Base-by-base conservation (phyloP, 2,329 filamentous ascomycete species). In the Penicillium sp. region DNA sequence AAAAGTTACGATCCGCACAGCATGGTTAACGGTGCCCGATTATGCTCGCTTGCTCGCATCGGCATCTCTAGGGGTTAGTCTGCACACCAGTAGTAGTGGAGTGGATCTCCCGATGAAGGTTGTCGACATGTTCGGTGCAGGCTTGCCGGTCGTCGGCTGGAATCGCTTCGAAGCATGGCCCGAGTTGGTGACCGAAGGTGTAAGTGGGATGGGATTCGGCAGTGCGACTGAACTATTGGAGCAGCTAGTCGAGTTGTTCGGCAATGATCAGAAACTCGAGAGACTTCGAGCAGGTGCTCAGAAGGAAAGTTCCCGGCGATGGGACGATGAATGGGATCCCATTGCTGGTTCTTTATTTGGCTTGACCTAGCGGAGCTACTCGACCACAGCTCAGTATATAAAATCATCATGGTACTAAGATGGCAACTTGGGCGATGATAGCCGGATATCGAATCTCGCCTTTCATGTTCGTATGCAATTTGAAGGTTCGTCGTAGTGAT, bases 51-150 rank as follows among this genome's bases (percentile, higher is more conserved):
- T 99, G 3, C 84, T 99, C 24, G 89, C 88, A 9, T 87, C 87
- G 37, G 91, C 94, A 3, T 93, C 97, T 64, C 78, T 99, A 0
- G 94, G 94, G 8, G 84, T 99, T 20, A 96, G 90, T 50, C 78
- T 99, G 21, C 94, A 99, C 75, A 96, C 85, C 59, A 97, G 91
- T 12, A 95, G 89, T 60, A 96, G 91, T 2, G 94, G 94, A 1
- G 91, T 99, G 0, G 94, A 99, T 72, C 78, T 99, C 17, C 94
- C 94, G 0, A 99, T 99, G 94, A 99, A 99, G 75, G 91, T 99
- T 1, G 92, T 99, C 12, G 94, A 99, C 69, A 97, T 99, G 92
- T 97, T 99, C 69, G 94, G 94, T 2, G 89, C 92, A 0, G 94
- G 93, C 0, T 77, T 99, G 23, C 94, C 94, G 0, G 94, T 99